Conservation (phyloP, 495 filamentous ascomycete species). For the Daldinia childiae region DNA sequence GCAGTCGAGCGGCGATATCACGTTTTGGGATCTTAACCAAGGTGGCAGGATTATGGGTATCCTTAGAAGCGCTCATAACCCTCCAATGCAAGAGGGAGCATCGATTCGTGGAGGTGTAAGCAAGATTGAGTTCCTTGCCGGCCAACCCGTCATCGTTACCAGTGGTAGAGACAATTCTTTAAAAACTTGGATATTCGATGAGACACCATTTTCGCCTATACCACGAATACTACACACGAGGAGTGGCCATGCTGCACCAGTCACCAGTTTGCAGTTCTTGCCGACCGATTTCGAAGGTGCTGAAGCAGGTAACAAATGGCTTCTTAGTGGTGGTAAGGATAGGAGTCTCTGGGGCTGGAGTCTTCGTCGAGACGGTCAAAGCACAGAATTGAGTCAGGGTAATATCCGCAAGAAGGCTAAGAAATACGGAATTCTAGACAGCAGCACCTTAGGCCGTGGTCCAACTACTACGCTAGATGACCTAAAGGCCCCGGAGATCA, state of each 20-base stretch:
- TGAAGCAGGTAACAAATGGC: conserved; percentile 91
- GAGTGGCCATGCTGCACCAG: conserved; percentile 85
- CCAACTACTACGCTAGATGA: conserved; percentile 70
- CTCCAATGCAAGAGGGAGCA: conserved; percentile 61
- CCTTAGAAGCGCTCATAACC: conserved; percentile 84
- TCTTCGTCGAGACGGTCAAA: conserved; percentile 92
- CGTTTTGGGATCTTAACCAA: conserved; percentile 93
- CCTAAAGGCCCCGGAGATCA: conserved; percentile 88
- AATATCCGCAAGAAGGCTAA: conserved; percentile 82
- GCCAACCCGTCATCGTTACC: conserved; percentile 88
- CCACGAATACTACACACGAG: conserved; percentile 85
- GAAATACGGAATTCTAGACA: conserved; percentile 74
- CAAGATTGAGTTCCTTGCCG: conserved; percentile 88
- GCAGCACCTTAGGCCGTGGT: conserved; percentile 55
- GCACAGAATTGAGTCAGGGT: conserved; percentile 91
- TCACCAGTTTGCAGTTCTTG: conserved; percentile 81
- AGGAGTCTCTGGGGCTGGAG: conserved; percentile 95
- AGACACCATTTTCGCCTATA: conserved; percentile 82
- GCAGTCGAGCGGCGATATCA: conserved; percentile 79
- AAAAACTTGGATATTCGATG: conserved; percentile 94
- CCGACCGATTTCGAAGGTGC: conserved; percentile 87
- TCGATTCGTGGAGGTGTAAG: conserved; percentile 68
- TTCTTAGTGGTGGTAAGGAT: conserved; percentile 87
- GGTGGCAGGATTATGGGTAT: conserved; percentile 84
- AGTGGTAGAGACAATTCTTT: conserved; percentile 92